Conservation (phyloP, 2,329 filamentous ascomycete species). For the Lithohypha guttulata region DNA sequence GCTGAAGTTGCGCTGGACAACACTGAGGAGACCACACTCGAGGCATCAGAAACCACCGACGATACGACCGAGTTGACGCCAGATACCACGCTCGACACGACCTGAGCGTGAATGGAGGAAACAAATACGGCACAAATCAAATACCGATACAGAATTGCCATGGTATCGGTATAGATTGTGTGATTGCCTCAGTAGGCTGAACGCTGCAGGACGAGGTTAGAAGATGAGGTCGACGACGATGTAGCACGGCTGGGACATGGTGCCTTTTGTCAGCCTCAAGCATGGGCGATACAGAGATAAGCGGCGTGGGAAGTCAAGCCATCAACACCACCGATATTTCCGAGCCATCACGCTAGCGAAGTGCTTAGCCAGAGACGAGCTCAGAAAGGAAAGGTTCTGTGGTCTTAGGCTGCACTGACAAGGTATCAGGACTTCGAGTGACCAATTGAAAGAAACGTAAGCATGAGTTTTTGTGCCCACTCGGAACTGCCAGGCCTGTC, state of each 20-base stretch:
- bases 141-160: constrained; percentile 5
- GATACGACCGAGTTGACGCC: no score
- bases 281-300: background rate
- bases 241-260: background rate
- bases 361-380: background rate
- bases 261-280: constrained; percentile 1
- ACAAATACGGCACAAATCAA: constrained; percentile 1
- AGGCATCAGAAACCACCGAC: background rate
- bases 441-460: background rate
- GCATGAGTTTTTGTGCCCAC: background rate
- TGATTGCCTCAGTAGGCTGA: background rate
- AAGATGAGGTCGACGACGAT: constrained; percentile 3
- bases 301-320: background rate
- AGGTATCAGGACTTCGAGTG: background rate
- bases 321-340: background rate
- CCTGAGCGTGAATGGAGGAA: background rate
- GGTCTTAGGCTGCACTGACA: background rate
- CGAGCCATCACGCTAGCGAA: background rate
- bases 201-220: background rate
- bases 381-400: background rate
- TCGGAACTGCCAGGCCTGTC: background rate
- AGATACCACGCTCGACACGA: background rate
- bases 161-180: background rate
- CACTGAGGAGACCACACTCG: background rate
- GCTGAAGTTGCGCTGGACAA: background rate